phyloP scores from a whole-genome alignment of 164 flowering plant species.

The Protea cynaroides region DNA sequence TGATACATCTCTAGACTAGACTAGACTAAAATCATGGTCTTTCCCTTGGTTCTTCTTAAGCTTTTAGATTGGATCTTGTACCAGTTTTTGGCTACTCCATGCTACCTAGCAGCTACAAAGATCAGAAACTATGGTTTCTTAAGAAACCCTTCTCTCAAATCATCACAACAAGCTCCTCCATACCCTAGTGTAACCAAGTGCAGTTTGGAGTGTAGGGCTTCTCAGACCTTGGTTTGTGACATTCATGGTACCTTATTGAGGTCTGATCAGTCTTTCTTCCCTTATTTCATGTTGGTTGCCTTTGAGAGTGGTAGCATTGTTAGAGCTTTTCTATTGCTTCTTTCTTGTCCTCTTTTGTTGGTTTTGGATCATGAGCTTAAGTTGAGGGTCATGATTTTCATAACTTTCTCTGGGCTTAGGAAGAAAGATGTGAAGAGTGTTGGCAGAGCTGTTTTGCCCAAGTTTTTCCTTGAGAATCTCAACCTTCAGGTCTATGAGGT shows the following conservation, averaged over 20 bases:
- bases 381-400: constrained; percentile 1
- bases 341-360: constrained; percentile 8
- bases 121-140: constrained; percentile 26
- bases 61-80: constrained; percentile 39
- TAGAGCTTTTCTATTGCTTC: constrained; percentile 14
- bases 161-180: constrained; percentile 10
- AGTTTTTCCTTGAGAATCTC: not conserved
- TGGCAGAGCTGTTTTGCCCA: not conserved
- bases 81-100: constrained; percentile 39
- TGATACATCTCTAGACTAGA: too few relatives aligned
- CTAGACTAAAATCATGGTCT: constrained; percentile 17
- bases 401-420: not conserved
- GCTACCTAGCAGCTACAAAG: constrained; percentile 38
- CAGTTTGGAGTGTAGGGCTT: constrained; percentile 16
- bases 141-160: constrained; percentile 18
- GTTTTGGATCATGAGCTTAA: constrained; percentile 4
- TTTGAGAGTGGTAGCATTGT: constrained; percentile 17
- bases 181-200: constrained; percentile 35
- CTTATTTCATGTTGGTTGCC: constrained; percentile 20
- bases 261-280: constrained; percentile 13
- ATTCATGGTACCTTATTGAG: constrained; percentile 7
- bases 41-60: constrained; percentile 33
- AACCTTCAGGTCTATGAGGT: not conserved
- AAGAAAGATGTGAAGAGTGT: not conserved
- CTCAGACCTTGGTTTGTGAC: constrained; percentile 41